A percentile compares a stretch with the other conserved stretches of the same genome.
These are phyloP conservation scores for Fusarium palustre DNA, from an alignment of 2,329 filamentous ascomycete genomes.

Conservation along the genomic window DNA sequence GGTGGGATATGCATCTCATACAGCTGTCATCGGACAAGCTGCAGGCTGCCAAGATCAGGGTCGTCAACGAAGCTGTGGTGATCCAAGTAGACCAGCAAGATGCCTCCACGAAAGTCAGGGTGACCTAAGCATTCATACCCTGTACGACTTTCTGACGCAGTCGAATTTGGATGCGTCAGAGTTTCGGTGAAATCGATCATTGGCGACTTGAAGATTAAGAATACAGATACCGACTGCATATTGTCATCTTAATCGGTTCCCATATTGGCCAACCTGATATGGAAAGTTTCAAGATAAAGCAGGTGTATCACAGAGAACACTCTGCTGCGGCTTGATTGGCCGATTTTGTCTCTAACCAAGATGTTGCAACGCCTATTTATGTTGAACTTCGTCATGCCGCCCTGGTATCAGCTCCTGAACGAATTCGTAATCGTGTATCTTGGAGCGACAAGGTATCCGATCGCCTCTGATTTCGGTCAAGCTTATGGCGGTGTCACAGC, in stretches of 20 bases:
- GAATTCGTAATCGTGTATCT: constrained; percentile 26
- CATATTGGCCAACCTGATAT: constrained; percentile 8
- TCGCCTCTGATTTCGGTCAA: constrained; percentile 24
- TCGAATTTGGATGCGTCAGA: neutral
- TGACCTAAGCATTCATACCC: neutral
- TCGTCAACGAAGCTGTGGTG: neutral
- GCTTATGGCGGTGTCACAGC: constrained; percentile 21
- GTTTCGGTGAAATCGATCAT: neutral
- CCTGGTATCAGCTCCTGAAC: constrained; percentile 13
- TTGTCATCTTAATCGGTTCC: neutral
- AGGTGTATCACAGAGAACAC: constrained; percentile 6
- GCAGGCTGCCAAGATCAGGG: neutral
- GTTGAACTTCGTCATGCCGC: constrained; percentile 31
- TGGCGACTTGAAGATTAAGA: neutral
- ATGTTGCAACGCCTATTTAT: constrained; percentile 24
- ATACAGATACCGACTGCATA: constrained; percentile 8
- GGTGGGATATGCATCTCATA: neutral
- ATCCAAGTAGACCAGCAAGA: neutral
- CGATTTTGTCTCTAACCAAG: neutral
- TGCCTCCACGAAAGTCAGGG: constrained; percentile 2
- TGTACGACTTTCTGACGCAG: neutral
- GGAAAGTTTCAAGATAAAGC: constrained; percentile 24
- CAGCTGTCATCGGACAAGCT: neutral
- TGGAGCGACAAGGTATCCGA: constrained; percentile 10
- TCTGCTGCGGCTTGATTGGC: constrained; percentile 21